phyloP scores from a whole-genome alignment of 164 flowering plant species.

The Brasenia schreberi region DNA sequence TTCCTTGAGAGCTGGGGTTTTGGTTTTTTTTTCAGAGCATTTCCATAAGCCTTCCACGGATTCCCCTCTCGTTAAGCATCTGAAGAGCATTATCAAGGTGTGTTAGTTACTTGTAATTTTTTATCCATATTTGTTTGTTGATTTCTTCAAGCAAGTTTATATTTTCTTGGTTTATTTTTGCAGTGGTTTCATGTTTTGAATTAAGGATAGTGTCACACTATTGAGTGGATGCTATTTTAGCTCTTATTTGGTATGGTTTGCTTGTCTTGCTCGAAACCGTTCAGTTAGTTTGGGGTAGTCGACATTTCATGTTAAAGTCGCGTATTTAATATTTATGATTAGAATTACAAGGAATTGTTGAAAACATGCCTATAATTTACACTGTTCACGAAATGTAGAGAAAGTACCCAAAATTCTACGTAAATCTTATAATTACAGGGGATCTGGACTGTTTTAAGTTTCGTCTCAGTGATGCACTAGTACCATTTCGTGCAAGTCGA shows the following conservation, averaged over 20 bases:
- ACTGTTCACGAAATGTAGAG: too few species aligned
- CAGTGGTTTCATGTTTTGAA: background rate
- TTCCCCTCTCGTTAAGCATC: slow-evolving; percentile 79
- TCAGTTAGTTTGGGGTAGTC: too few species aligned
- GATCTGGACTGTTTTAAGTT: too few species aligned
- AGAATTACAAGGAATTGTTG: too few species aligned
- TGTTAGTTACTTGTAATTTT: background rate
- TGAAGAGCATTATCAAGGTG: slow-evolving; percentile 83
- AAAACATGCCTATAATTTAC: too few species aligned
- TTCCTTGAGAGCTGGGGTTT: background rate
- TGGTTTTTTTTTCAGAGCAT: slow-evolving; percentile 39
- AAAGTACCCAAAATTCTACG: too few species aligned
- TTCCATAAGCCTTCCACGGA: slow-evolving; percentile 50
- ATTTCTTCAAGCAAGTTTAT: background rate
- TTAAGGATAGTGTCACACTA: background rate
- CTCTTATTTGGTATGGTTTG: background rate
- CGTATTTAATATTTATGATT: too few species aligned
- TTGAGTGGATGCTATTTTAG: background rate
- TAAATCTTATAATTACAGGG: too few species aligned
- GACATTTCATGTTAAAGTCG: too few species aligned
- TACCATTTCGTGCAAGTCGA: too few species aligned
- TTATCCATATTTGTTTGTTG: background rate
- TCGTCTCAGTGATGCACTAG: too few species aligned
- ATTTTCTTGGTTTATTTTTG: background rate
- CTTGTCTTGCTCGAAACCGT: too few species aligned